Conservation (phyloP, 495 filamentous ascomycete species). For the Wilcoxina mikolae region DNA sequence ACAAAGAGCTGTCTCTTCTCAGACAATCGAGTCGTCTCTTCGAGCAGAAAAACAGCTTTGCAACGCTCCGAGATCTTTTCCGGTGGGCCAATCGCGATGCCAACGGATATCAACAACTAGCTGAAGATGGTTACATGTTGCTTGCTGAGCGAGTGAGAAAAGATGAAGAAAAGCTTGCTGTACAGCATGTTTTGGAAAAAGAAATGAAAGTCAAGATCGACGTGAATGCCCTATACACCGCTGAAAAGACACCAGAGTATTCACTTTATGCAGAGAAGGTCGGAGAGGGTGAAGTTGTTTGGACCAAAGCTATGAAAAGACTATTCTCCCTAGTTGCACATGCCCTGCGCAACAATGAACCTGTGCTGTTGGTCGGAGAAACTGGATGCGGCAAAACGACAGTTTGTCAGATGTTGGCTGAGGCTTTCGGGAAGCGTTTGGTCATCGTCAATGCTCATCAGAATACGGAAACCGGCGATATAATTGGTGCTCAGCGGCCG, state of each 20-base stretch:
- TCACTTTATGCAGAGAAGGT: slow-evolving; percentile 33
- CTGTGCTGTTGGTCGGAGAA: slow-evolving; percentile 84
- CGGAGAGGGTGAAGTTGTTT: slow-evolving; percentile 50
- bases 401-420: slow-evolving; percentile 80
- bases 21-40: slow-evolving; percentile 83
- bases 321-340: slow-evolving; percentile 72
- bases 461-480: slow-evolving; percentile 89
- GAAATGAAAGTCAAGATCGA: slow-evolving; percentile 79
- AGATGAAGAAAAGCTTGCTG: slow-evolving; percentile 62
- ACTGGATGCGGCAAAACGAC: slow-evolving; percentile 97
- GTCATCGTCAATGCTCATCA: slow-evolving; percentile 94
- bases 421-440: slow-evolving; percentile 56
- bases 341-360: slow-evolving; percentile 81
- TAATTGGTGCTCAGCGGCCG: slow-evolving; percentile 89
- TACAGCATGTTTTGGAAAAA: slow-evolving; percentile 81
- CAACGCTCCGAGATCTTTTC: slow-evolving; percentile 90
- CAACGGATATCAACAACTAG: slow-evolving; percentile 74
- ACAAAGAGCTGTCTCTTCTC: slow-evolving; percentile 73
- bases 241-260: slow-evolving; percentile 39
- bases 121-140: slow-evolving; percentile 87
- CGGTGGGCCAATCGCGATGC: slow-evolving; percentile 84
- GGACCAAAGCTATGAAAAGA: slow-evolving; percentile 88
- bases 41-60: slow-evolving; percentile 95
- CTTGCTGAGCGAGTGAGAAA: slow-evolving; percentile 90
- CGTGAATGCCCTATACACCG: slow-evolving; percentile 53